A percentile compares a stretch with the other conserved stretches of the same genome.
These are phyloP conservation scores for Lentinula lateritia DNA, from an alignment of 768 basidiomycete species.

Conservation along the genomic window DNA sequence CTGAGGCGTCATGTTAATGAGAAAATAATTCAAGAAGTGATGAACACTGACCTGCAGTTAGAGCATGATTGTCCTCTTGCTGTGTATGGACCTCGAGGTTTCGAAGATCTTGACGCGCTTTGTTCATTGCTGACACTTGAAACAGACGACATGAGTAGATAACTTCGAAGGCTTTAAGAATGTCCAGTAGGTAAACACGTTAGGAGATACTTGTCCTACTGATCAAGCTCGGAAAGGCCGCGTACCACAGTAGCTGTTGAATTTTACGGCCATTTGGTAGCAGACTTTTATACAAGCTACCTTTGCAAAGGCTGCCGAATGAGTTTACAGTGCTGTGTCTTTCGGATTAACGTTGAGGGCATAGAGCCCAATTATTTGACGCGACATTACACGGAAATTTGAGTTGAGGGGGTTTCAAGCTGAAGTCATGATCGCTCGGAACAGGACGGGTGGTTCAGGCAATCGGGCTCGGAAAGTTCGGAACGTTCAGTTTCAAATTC, in stretches of 20 bases:
- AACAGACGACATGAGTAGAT: not conserved
- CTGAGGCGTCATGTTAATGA: not conserved
- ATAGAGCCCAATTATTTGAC: not conserved
- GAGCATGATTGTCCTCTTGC: not conserved
- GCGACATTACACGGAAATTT: not conserved
- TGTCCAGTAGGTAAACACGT: not conserved
- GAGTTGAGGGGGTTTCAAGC: not conserved
- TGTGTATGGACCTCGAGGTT: not conserved
- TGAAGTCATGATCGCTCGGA: not conserved
- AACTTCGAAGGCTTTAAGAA: not conserved
- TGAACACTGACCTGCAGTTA: not conserved
- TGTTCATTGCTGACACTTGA: not conserved
- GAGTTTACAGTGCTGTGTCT: not conserved
- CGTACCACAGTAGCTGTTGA: not conserved
- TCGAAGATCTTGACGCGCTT: not conserved
- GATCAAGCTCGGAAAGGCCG: not conserved
- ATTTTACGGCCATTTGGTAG: not conserved
- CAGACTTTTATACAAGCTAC: not conserved
- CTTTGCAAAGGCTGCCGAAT: not conserved
- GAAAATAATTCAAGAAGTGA: not conserved
- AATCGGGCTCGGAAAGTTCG: not conserved
- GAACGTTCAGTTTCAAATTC: not conserved
- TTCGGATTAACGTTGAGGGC: not conserved
- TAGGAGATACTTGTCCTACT: not conserved
- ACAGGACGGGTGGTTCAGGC: not conserved